Percentiles rank a stretch among this genome's conserved stretches.
These are phyloP conservation scores for Protomyces pachydermus DNA, from an alignment of 1,139 yeast species.

Conservation along the genomic window DNA sequence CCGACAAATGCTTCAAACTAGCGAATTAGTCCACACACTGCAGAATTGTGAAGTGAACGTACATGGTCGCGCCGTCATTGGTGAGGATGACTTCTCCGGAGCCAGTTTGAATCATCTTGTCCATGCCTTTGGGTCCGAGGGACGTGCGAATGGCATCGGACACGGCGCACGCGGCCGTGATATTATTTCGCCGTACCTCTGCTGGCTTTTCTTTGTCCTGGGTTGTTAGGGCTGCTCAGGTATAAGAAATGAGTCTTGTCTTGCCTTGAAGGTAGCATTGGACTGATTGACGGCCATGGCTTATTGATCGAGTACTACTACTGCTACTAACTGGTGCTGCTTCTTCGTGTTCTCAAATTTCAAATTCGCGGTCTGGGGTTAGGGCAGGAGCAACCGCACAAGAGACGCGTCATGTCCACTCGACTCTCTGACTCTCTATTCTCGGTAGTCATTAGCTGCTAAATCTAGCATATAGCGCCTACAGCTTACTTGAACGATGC, in stretches of 20 bases:
- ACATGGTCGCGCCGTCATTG: conserved; percentile 95
- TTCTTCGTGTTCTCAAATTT: background rate
- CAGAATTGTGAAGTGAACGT: background rate
- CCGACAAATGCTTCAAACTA: conserved; percentile 83
- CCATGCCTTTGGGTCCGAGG: conserved; percentile 98
- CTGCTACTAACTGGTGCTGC: no score
- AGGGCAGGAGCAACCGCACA: background rate
- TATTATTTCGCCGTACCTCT: conserved; percentile 90
- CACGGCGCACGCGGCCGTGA: conserved; percentile 81
- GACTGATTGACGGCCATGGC: conserved; percentile 2
- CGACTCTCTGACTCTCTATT: no score
- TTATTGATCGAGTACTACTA: no score
- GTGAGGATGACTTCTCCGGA: conserved; percentile 90
- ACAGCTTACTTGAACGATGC: conserved; percentile 44
- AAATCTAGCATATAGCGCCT: no score
- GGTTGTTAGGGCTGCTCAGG: conserved; percentile 42
- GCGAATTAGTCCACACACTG: background rate
- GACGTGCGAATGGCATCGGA: conserved; percentile 98
- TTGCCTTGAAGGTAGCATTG: conserved; percentile 21
- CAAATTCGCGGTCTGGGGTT: background rate
- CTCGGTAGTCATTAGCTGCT: no score
- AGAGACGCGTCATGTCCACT: background rate
- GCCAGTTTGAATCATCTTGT: conserved; percentile 94
- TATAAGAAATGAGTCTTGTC: background rate
- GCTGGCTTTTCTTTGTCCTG: conserved; percentile 95